Percentiles rank a stretch among this genome's conserved stretches.
Evolutionary conservation across 306 rosid genomes (phyloP).

Genomic region (Cicer yamashitae): DNA sequence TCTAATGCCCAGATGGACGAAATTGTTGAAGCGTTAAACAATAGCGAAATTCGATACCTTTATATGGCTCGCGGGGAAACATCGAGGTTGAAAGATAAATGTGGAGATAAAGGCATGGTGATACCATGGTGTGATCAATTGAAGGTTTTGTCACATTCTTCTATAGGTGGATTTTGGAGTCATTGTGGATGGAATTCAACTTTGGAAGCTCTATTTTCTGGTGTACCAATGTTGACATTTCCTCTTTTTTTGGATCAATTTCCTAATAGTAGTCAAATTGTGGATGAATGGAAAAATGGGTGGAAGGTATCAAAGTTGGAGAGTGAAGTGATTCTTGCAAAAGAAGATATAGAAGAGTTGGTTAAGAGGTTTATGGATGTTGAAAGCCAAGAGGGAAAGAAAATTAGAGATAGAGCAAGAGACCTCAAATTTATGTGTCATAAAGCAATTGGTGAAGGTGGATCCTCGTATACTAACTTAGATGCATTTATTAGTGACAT

Average conservation of each 20-base stretch:
- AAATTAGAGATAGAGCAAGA: constrained; percentile 50
- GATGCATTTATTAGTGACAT: constrained; percentile 51
- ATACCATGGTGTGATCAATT: constrained; percentile 70
- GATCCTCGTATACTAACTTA: constrained; percentile 57
- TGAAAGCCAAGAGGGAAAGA: constrained; percentile 46
- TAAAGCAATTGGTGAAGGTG: constrained; percentile 52
- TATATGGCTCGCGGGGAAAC: constrained; percentile 65
- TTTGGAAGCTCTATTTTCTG: constrained; percentile 53
- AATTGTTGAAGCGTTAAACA: constrained; percentile 53
- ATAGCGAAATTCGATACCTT: constrained; percentile 43
- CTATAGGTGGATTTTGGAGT: constrained; percentile 61
- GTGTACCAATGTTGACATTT: constrained; percentile 56
- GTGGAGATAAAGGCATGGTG: constrained; percentile 55
- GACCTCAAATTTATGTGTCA: constrained; percentile 48
- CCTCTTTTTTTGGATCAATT: constrained; percentile 62
- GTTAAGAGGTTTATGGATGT: constrained; percentile 48
- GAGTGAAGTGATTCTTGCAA: constrained; percentile 17
- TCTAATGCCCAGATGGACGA: constrained; percentile 57
- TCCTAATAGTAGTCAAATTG: constrained; percentile 54
- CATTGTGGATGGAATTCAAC: constrained; percentile 74
- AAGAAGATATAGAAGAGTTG: constrained; percentile 42
- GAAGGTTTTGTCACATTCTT: constrained; percentile 57
- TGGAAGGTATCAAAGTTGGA: constrained; percentile 41
- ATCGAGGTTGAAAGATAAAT: constrained; percentile 42
- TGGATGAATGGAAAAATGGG: constrained; percentile 61